Base-by-base conservation (phyloP, 176 grass and related monocot genomes). In the Pharus latifolius region DNA sequence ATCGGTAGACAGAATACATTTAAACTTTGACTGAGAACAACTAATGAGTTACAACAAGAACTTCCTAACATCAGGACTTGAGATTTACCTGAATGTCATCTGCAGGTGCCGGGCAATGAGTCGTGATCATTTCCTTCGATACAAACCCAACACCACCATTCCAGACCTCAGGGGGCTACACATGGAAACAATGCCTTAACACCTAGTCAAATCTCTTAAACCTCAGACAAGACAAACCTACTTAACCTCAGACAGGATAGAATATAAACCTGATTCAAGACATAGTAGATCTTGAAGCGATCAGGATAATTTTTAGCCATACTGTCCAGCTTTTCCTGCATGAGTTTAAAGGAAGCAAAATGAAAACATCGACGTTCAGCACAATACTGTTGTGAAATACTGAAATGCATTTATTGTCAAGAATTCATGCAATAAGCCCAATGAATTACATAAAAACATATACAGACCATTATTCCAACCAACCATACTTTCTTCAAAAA, bases 61-160 rank as follows among this genome's bases (percentile, higher is more conserved):
- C 15, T 25, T 35, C 24, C 14, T 18, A 40, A 3, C 7, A 41
- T 41, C 12, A 44, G 54, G 11, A 34, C 63, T 11, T 0, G 0
- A 15, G 22, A 48, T n/a, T 52, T 79, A 97, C 83, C 94, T 98
- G 94, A 75, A 98, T 85, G 70, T 93, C 81, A 3, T 43, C 71
- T 62, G 89, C 86, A 69, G 81, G 89, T 13, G 70, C 52, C 38
- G 94, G 94, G 10, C 76, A 92, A 24, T 98, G 89, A 85, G 61
- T 43, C 67, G 87, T 79, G 50, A 98, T 98, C 86, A 98, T 93
- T 73, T 98, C 89, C 75, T 85, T 92, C 0, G 94, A 93, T 5
- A 93, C 94, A 32, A 93, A 98, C 1, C 94, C 89, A 25, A 98
- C 89, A 67, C 87, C 94, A 33, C 84, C 86, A 38, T 85, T 80